phyloP scores from a whole-genome alignment of 345 rosid genomes.

The Hypericum androsaemum region DNA sequence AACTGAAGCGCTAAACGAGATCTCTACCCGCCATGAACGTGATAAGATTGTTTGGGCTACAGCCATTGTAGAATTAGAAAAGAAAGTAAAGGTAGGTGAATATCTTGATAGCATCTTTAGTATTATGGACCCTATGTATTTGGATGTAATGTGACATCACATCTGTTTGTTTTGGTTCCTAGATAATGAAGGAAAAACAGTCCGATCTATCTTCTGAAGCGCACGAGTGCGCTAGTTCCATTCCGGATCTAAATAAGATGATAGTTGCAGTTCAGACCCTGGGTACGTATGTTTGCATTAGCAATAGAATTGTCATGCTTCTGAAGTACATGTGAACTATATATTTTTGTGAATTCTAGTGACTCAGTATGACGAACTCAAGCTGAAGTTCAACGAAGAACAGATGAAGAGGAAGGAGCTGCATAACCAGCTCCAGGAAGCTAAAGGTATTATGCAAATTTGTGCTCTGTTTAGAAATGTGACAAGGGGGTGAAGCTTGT shows the following conservation, averaged over 20 bases:
- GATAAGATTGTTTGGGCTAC: slow-evolving; percentile 23
- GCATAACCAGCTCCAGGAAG: slow-evolving; percentile 13
- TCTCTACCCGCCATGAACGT: slow-evolving; percentile 20
- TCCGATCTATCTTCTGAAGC: slow-evolving; percentile 12
- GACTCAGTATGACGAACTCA: slow-evolving; percentile 12
- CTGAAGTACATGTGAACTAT: background rate
- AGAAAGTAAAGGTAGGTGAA: slow-evolving; percentile 23
- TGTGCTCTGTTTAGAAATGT: no score
- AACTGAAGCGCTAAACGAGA: slow-evolving; percentile 16
- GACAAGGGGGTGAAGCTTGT: no score
- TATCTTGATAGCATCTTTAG: no score
- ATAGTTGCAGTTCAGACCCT: slow-evolving; percentile 4
- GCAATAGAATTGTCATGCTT: no score
- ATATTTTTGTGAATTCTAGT: slow-evolving; percentile 6
- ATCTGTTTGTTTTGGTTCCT: no score
- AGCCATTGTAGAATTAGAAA: slow-evolving; percentile 18
- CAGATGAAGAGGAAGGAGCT: slow-evolving; percentile 16
- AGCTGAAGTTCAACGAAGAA: slow-evolving; percentile 14
- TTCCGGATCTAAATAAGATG: slow-evolving; percentile 10
- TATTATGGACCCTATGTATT: no score
- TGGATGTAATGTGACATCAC: no score
- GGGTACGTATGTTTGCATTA: background rate
- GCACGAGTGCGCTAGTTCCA: slow-evolving; percentile 6
- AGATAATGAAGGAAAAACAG: slow-evolving; percentile 12
- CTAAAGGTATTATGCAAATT: slow-evolving; percentile 8